A percentile compares a stretch with the other conserved stretches of the same genome.
These are phyloP conservation scores for Lasiodiplodia gonubiensis DNA, from an alignment of 2,329 filamentous ascomycete species.

Conservation along the genomic window DNA sequence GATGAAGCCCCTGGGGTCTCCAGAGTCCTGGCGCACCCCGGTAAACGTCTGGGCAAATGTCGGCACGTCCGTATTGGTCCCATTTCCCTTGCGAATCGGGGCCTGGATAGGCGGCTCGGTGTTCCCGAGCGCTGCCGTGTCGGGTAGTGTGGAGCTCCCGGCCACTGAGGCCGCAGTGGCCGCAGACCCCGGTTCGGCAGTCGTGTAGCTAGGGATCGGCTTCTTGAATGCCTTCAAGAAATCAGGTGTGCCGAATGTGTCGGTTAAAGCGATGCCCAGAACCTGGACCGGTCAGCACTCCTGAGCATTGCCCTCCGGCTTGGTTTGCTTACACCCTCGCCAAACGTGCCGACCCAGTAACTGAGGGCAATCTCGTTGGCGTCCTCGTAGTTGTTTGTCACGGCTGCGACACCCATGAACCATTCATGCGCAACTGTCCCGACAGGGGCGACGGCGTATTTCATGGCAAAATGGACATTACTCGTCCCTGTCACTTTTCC, in stretches of 20 bases:
- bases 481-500: slow-evolving; percentile 87
- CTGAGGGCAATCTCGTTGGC: slow-evolving; percentile 84
- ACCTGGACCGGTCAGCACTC: slow-evolving; percentile 52
- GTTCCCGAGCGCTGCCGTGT: slow-evolving; percentile 45
- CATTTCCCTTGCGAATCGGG: slow-evolving; percentile 41
- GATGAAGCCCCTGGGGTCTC: slow-evolving; percentile 81
- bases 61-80: slow-evolving; percentile 39
- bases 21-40: slow-evolving; percentile 88
- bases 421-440: slow-evolving; percentile 96
- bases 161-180: slow-evolving; percentile 48
- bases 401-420: slow-evolving; percentile 98
- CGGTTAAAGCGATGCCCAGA: slow-evolving; percentile 86
- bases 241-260: slow-evolving; percentile 91
- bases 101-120: slow-evolving; percentile 53
- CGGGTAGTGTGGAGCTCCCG: slow-evolving; percentile 52
- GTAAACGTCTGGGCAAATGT: slow-evolving; percentile 83
- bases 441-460: slow-evolving; percentile 80
- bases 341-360: slow-evolving; percentile 92
- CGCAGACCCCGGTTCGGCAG: slow-evolving; percentile 47
- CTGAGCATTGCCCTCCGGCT: not conserved
- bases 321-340: slow-evolving; percentile 63
- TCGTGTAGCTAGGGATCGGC: slow-evolving; percentile 59
- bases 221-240: slow-evolving; percentile 86
- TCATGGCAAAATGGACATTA: slow-evolving; percentile 97
- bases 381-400: slow-evolving; percentile 80